phyloP scores from a whole-genome alignment of 1,284 basidiomycete genomes.

The Ganoderma multipileum region DNA sequence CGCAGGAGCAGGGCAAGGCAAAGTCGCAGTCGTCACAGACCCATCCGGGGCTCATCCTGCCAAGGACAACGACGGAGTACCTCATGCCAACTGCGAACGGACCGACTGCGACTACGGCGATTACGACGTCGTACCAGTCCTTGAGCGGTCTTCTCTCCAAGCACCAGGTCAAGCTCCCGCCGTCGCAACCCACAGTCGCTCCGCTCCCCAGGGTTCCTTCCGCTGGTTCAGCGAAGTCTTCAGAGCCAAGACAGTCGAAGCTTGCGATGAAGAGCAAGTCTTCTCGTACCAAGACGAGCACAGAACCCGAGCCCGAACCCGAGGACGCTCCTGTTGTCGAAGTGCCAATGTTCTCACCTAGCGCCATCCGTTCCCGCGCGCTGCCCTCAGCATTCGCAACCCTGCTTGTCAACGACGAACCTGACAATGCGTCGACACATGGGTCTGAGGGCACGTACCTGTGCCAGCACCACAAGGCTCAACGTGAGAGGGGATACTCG shows the following conservation, averaged over 20 bases:
- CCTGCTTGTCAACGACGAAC: slow-evolving; percentile 66
- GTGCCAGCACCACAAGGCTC: slow-evolving; percentile 23
- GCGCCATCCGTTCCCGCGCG: slow-evolving; percentile 62
- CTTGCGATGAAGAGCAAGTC: slow-evolving; percentile 71
- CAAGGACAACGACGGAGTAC: slow-evolving; percentile 60
- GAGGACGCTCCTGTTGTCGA: slow-evolving; percentile 39
- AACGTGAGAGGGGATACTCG: slow-evolving; percentile 21
- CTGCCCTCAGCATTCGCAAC: slow-evolving; percentile 80
- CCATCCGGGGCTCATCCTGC: slow-evolving; percentile 27
- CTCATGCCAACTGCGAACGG: slow-evolving; percentile 79
- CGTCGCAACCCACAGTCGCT: slow-evolving; percentile 29
- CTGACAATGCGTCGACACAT: slow-evolving; percentile 38
- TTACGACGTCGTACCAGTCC: slow-evolving; percentile 78
- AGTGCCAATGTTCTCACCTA: slow-evolving; percentile 63
- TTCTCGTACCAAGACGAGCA: slow-evolving; percentile 38
- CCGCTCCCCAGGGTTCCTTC: slow-evolving; percentile 11
- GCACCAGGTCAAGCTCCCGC: slow-evolving; percentile 32
- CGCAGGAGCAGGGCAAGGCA: slow-evolving; percentile 40
- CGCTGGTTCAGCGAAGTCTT: slow-evolving; percentile 12
- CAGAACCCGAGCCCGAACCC: slow-evolving; percentile 43
- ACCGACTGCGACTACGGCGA: slow-evolving; percentile 77
- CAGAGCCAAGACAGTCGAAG: slow-evolving; percentile 60
- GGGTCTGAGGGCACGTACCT: slow-evolving; percentile 29
- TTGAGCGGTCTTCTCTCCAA: slow-evolving; percentile 54
- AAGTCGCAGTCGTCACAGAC: slow-evolving; percentile 27